A percentile compares a stretch with the other conserved stretches of the same genome.
These are phyloP conservation scores for Lichtheimia corymbifera DNA, from an alignment of 371 early-diverging fungal species.

Conservation along the genomic window DNA sequence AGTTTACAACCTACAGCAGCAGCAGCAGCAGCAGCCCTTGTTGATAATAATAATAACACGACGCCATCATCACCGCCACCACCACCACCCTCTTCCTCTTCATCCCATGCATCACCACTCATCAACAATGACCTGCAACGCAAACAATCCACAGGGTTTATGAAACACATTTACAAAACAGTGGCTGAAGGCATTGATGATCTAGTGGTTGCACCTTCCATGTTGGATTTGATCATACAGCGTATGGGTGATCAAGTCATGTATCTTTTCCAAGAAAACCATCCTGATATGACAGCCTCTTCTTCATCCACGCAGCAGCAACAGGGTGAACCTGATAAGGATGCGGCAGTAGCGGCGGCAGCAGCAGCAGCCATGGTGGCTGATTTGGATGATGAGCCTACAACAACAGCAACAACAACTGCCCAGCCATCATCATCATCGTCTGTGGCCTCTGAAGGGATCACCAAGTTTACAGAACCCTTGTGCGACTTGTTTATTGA, in stretches of 20 bases:
- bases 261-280: constrained; percentile 38
- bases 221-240: constrained; percentile 73
- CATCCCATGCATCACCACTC: not conserved
- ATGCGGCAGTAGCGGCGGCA: constrained; percentile 13
- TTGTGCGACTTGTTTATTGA: constrained; percentile 84
- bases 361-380: constrained; percentile 12
- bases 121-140: constrained; percentile 6
- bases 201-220: constrained; percentile 66
- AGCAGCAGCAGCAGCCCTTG: not conserved
- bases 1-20: constrained; percentile 4
- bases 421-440: not conserved
- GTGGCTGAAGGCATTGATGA: constrained; percentile 73
- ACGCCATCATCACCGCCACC: no score
- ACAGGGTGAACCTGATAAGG: not conserved
- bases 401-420: not conserved
- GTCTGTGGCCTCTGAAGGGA: constrained; percentile 35
- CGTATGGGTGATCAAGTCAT: constrained; percentile 71
- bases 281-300: constrained; percentile 9
- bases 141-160: constrained; percentile 47
- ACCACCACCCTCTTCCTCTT: no score
- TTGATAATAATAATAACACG: no score
- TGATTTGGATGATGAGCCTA: not conserved
- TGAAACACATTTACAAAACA: constrained; percentile 73
- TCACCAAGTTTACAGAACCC: constrained; percentile 65
- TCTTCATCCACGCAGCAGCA: not conserved